phyloP scores from a whole-genome alignment of 2,329 filamentous ascomycete species.

The Sporothrix mexicana region DNA sequence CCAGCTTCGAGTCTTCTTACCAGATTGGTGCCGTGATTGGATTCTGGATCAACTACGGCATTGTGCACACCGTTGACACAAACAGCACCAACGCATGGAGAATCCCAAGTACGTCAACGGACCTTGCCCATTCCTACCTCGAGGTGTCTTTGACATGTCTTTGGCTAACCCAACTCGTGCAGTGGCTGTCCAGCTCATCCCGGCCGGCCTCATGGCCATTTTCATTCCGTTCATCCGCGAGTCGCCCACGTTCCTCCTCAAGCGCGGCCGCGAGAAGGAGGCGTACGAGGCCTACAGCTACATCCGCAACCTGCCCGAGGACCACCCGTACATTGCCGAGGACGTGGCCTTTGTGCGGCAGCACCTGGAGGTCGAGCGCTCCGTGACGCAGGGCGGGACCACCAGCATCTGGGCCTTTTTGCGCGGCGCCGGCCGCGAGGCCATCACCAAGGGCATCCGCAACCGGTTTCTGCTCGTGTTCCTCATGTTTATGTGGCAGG shows the following conservation, averaged over 20 bases:
- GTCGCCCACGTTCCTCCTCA: neutral
- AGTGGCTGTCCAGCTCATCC: conserved; percentile 9
- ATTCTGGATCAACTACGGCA: conserved; percentile 8
- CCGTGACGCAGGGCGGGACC: neutral
- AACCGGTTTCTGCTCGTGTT: neutral
- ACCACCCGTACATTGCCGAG: conserved; percentile 11
- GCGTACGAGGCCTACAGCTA: conserved; percentile 5
- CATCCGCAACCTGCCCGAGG: neutral
- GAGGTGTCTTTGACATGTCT: neutral
- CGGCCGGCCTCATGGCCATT: neutral
- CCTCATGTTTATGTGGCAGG: conserved; percentile 5
- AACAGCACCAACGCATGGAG: neutral
- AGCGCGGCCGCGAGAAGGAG: conserved; percentile 2
- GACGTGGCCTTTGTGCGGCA: neutral
- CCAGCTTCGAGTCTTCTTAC: neutral
- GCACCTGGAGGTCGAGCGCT: neutral
- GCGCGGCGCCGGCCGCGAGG: neutral
- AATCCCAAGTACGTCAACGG: neutral
- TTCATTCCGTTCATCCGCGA: neutral
- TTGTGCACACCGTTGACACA: neutral
- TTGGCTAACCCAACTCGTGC: neutral
- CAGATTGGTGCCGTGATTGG: conserved; percentile 6
- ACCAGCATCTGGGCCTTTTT: neutral
- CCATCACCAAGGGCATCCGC: neutral
- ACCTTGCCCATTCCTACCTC: neutral